Evolutionary conservation across 2,329 filamentous ascomycete genomes (phyloP), one percentile per base, ranked within the genome.

Genomic region (Verruconis gallopava): DNA sequence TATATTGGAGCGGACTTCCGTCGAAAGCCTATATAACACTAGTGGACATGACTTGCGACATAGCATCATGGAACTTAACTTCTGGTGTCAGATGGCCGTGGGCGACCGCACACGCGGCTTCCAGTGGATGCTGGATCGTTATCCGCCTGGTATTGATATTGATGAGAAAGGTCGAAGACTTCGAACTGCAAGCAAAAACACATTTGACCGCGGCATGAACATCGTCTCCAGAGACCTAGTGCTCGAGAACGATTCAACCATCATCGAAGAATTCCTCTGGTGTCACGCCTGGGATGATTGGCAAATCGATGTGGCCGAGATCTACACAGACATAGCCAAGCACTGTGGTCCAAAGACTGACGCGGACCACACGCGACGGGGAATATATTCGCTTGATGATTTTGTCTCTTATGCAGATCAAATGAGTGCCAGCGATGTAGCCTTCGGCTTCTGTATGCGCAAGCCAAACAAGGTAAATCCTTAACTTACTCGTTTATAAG

Each of bases 31-130:
- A 2, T 94, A 86, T 53, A 67, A 71, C 41, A 75, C 75, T 12
- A 80, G 82, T 41, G 58, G 70, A 2, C 62, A 71, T 20, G 91
- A 98, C 56, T 64, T 98, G 11, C 78, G 91, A 42, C 85, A 80
- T 17, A 79, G 81, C 2, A 75, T 98, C 38, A 78, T 73, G 43
- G 86, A 96, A 47, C 71, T 98, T 20, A 80, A 93, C 56, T 91
- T 93, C 56, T 98, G 89, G 89, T 98, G 93, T 57, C 91, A 98
- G 57, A 86, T 96, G 61, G 85, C 81, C 0, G 77, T 98, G 6
- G 93, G 91, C 4, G 91, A 94, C 55, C 69, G 76, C n/a, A 82
- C 82, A 50, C 82, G 83, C 15, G 89, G 91, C 0, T 73, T 93
- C 35, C 83, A 89, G 52, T 98, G 93, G 89, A 84, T 93, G 51